Conservation (phyloP, 371 early-diverging fungal species). For the Syncephalastrum sp. region DNA sequence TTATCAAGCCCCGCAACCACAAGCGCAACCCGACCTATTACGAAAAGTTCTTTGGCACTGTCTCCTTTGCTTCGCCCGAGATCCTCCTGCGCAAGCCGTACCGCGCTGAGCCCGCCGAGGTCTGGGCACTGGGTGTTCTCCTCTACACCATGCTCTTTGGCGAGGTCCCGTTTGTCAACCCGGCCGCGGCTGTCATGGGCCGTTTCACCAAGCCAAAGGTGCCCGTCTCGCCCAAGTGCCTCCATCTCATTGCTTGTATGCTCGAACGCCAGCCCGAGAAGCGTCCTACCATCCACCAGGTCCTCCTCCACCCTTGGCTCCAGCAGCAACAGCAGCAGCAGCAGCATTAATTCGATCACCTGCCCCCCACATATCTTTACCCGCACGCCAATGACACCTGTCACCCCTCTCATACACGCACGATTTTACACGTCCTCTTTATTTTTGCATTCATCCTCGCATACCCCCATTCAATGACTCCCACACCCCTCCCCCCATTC, state of each 20-base stretch:
- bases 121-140: conserved; percentile 80
- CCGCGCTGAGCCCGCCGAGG: conserved; percentile 77
- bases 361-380: too few species aligned
- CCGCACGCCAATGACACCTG: too few species aligned
- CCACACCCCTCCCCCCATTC: too few species aligned
- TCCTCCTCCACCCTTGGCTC: conserved; percentile 67
- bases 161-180: conserved; percentile 69
- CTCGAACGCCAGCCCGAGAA: conserved; percentile 56
- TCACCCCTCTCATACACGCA: too few species aligned
- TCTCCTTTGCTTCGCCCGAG: conserved; percentile 77
- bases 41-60: conserved; percentile 44
- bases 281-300: conserved; percentile 65
- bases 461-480: too few species aligned
- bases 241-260: conserved; percentile 65
- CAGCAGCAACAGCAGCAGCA: neutral
- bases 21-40: conserved; percentile 25
- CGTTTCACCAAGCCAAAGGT: conserved; percentile 46
- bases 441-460: too few species aligned
- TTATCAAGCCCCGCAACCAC: conserved; percentile 36
- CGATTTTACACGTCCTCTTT: too few species aligned
- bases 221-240: conserved; percentile 51
- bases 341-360: too few species aligned
- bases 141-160: conserved; percentile 77
- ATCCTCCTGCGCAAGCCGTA: conserved; percentile 71
- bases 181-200: conserved; percentile 49